Base-by-base conservation (phyloP, 1,284 basidiomycete genomes). In the Schizopora paradoxa region DNA sequence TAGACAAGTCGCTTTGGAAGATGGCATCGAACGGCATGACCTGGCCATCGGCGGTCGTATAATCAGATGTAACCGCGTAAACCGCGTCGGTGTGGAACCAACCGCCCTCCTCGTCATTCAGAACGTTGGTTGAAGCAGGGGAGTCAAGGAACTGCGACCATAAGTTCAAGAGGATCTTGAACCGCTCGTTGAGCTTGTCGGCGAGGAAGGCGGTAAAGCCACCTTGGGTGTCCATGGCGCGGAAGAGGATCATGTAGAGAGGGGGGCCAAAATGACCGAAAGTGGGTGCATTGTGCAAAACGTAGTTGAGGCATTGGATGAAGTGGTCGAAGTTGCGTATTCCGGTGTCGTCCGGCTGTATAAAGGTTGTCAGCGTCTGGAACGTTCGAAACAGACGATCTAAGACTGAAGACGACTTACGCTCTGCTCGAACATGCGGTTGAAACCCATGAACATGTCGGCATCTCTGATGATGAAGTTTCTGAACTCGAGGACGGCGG, bases 191-290 rank as follows among this genome's bases (percentile, higher is more conserved):
- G 37, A 68, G 61, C 22, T 53, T 48, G 2, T 62, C 62, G 44
- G 65, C 61, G 43, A 61, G 60, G 53, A 66, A 68, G 7, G 59
- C 61, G 7, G 56, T 51, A 39, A 64, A 64, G 1, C 66, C 66
- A 6, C 35, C 35, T 37, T 37, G 8, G 10, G 35, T 37, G 35
- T 37, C 19, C 35, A 37, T 37, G 18, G 16, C 35, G 11, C 18
- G 35, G n/a, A n/a, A n/a, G n/a, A n/a, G n/a, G 35, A 37, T 8
- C 35, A 37, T 37, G 18, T 37, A 37, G 35, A 37, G 11, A 10
- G 35, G 35, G 8, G 35, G 35, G 11, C 35, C 35, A 18, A 37
- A 13, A 18, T 8, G 11, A 8, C 35, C 35, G 16, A 11, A 37
- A 19, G 18, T 13, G 11, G 29, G 25, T n/a, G n/a, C n/a, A n/a